These are phyloP conservation scores for Zymoseptoria crescenta DNA, from an alignment of 2,329 filamentous ascomycete species.

Conservation along the genomic window DNA sequence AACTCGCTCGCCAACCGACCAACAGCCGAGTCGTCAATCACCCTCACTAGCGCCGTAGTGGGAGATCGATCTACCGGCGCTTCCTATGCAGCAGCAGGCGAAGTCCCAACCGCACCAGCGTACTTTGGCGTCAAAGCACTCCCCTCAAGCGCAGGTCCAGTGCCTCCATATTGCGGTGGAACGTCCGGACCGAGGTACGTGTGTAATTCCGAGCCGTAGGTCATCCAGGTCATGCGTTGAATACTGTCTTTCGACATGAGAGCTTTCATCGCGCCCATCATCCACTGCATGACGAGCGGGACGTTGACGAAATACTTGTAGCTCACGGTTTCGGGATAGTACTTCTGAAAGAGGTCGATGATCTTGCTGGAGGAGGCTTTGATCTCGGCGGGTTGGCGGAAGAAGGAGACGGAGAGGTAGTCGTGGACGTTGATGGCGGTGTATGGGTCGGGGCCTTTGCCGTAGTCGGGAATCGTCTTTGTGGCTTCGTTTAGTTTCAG, in stretches of 20 bases:
- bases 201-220: slow-evolving; percentile 58
- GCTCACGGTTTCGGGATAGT: slow-evolving; percentile 81
- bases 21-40: not conserved
- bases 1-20: not conserved
- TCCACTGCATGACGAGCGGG: slow-evolving; percentile 80
- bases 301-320: slow-evolving; percentile 97
- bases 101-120: not conserved
- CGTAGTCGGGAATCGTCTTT: slow-evolving; percentile 61
- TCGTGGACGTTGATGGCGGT: slow-evolving; percentile 91
- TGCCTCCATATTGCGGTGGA: slow-evolving; percentile 73
- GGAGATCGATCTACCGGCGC: not conserved
- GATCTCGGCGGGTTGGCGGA: slow-evolving; percentile 69
- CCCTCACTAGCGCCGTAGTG: not conserved
- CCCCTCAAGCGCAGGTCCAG: slow-evolving; percentile 47
- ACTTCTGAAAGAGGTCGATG: slow-evolving; percentile 69
- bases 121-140: slow-evolving; percentile 36
- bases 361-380: slow-evolving; percentile 71
- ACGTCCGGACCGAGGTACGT: slow-evolving; percentile 58
- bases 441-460: slow-evolving; percentile 64
- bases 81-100: not conserved
- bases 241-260: slow-evolving; percentile 42
- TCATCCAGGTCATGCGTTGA: slow-evolving; percentile 43
- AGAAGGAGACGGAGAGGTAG: slow-evolving; percentile 80
- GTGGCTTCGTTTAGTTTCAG: slow-evolving; percentile 64
- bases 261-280: slow-evolving; percentile 42